Evolutionary conservation across 2,329 filamentous ascomycete genomes (phyloP).

Genomic region (Aspergillus vadensis): DNA sequence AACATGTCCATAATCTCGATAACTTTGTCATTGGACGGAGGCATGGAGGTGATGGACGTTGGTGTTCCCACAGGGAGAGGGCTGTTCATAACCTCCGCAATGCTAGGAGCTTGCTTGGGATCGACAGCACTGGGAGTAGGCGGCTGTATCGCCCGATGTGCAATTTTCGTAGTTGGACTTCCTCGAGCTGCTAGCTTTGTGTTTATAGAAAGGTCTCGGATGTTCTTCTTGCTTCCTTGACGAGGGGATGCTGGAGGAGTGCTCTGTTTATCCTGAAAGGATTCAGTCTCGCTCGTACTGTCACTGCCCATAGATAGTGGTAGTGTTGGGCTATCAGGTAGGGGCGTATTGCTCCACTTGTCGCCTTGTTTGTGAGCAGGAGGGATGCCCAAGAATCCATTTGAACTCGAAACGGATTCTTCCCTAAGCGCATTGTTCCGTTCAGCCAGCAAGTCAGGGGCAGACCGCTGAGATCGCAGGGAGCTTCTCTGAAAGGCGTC

Average conservation of each 20-base stretch:
- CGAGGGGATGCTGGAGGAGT: conserved; percentile 16
- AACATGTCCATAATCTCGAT: conserved; percentile 47
- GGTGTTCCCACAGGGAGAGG: conserved; percentile 36
- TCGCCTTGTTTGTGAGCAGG: conserved; percentile 35
- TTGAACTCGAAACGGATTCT: conserved; percentile 15
- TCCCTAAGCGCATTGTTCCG: conserved; percentile 14
- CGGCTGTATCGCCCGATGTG: conserved; percentile 40
- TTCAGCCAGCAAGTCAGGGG: conserved; percentile 33
- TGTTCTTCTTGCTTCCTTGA: conserved; percentile 37
- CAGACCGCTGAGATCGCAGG: conserved; percentile 35
- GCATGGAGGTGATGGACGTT: conserved; percentile 25
- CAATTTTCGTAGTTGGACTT: conserved; percentile 34
- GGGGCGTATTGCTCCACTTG: conserved; percentile 34
- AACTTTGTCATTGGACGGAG: conserved; percentile 35
- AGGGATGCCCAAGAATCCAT: conserved; percentile 33
- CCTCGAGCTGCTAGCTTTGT: conserved; percentile 39
- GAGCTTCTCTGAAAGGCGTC: background rate
- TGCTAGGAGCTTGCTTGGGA: conserved; percentile 35
- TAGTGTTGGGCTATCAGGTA: conserved; percentile 40
- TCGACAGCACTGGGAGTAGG: conserved; percentile 34
- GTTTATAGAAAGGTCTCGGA: conserved; percentile 45
- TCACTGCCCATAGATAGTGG: conserved; percentile 24
- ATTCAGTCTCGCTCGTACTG: conserved; percentile 5
- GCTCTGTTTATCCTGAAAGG: background rate
- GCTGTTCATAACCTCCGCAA: conserved; percentile 47